Evolutionary conservation across 1,284 basidiomycete species (phyloP).

Genomic region (Veloboletus limbatus): DNA sequence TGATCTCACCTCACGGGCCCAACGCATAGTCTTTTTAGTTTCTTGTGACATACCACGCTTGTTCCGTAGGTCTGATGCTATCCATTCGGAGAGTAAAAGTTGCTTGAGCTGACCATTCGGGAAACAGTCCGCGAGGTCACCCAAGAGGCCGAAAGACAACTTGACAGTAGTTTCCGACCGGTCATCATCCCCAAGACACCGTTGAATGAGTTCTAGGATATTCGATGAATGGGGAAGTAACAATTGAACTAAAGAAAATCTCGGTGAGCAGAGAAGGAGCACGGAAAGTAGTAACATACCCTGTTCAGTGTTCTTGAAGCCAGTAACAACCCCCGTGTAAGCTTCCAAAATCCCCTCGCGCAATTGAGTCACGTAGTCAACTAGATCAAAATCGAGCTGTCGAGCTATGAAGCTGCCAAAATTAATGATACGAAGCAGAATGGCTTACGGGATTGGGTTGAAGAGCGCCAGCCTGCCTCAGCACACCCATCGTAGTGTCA

Average conservation of each 20-base stretch:
- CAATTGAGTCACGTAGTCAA: slow-evolving; percentile 90
- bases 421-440: slow-evolving; percentile 5
- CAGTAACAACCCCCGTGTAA: slow-evolving; percentile 92
- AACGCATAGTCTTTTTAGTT: slow-evolving; percentile 77
- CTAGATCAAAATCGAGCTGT: slow-evolving; percentile 83
- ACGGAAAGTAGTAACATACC: slow-evolving; percentile 42
- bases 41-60: slow-evolving; percentile 66
- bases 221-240: slow-evolving; percentile 74
- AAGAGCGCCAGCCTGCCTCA: slow-evolving; percentile 87
- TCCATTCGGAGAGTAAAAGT: slow-evolving; percentile 78
- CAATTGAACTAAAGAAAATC: slow-evolving; percentile 45
- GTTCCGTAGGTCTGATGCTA: slow-evolving; percentile 72
- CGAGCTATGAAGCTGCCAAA: slow-evolving; percentile 10
- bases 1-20: slow-evolving; percentile 73
- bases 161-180: slow-evolving; percentile 78
- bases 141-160: slow-evolving; percentile 80
- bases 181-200: slow-evolving; percentile 81
- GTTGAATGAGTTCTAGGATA: slow-evolving; percentile 82
- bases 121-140: slow-evolving; percentile 91
- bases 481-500: slow-evolving; percentile 86
- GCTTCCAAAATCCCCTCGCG: slow-evolving; percentile 97
- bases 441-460: slow-evolving; percentile 77
- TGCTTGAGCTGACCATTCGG: slow-evolving; percentile 79
- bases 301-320: slow-evolving; percentile 82
- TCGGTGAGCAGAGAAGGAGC: slow-evolving; percentile 1